Percentiles rank a stretch among this genome's conserved stretches.
These are phyloP conservation scores for Pedinophyceae sp. DNA, from an alignment of 139 green algal genomes.

Conservation along the genomic window DNA sequence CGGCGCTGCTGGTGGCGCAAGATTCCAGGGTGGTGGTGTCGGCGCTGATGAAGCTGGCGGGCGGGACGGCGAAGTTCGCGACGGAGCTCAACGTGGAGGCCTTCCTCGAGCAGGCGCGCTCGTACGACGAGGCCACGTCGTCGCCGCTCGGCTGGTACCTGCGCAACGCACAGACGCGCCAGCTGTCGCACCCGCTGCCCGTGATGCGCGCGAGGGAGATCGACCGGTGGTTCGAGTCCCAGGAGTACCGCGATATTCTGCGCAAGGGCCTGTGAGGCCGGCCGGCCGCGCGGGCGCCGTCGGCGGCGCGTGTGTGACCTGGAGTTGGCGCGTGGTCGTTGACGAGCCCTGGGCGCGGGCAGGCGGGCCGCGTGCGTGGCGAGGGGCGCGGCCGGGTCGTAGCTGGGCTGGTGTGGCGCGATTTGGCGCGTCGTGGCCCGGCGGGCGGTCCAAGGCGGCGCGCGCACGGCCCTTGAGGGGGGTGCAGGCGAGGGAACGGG, in stretches of 20 bases:
- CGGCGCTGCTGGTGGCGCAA: constrained; percentile 66
- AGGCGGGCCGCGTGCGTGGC: too few relatives aligned
- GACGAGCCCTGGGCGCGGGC: too few relatives aligned
- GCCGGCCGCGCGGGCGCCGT: too few relatives aligned
- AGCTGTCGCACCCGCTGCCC: constrained; percentile 66
- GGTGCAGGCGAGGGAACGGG: too few relatives aligned
- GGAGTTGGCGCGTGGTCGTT: too few relatives aligned
- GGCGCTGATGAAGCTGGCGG: constrained; percentile 90
- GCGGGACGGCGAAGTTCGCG: constrained; percentile 55
- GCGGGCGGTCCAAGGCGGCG: too few relatives aligned
- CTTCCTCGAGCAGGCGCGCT: constrained; percentile 70
- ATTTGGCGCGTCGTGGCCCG: too few relatives aligned
- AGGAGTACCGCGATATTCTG: constrained; percentile 24
- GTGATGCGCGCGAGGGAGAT: constrained; percentile 75
- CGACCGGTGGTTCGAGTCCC: constrained; percentile 42
- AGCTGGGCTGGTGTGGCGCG: too few relatives aligned
- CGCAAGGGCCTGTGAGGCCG: too few relatives aligned
- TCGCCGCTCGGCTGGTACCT: constrained; percentile 66
- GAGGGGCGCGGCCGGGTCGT: too few relatives aligned
- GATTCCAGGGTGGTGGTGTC: constrained; percentile 45
- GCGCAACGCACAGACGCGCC: constrained; percentile 61
- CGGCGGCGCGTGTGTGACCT: too few relatives aligned
- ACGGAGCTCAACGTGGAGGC: constrained; percentile 84
- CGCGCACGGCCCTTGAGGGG: too few relatives aligned
- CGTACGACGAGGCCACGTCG: constrained; percentile 61